Percentiles rank a stretch among this genome's conserved stretches.
These are phyloP conservation scores for Suhomyces prunicola DNA, from an alignment of 805 yeast genomes.

Conservation along the genomic window DNA sequence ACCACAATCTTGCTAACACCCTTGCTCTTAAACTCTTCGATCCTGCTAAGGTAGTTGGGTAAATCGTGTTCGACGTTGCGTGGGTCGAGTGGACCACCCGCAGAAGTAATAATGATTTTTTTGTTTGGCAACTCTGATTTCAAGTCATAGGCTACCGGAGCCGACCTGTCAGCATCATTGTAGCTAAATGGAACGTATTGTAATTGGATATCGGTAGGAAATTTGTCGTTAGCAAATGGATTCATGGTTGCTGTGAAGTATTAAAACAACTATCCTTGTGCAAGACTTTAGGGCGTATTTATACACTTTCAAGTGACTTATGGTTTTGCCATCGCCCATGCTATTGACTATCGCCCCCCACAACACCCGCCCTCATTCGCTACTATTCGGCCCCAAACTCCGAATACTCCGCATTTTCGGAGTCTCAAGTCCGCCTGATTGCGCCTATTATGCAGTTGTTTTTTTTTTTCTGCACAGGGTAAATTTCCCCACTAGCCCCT, in stretches of 20 bases:
- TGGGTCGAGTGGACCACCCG: constrained; percentile 10
- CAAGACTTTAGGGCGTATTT: neutral
- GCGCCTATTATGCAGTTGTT: neutral
- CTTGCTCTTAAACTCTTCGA: constrained; percentile 12
- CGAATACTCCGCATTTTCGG: neutral
- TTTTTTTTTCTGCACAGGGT: neutral
- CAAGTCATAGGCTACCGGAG: constrained; percentile 37
- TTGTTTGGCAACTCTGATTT: constrained; percentile 18
- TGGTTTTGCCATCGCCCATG: neutral
- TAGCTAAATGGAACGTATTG: constrained; percentile 30
- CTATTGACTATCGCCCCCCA: neutral
- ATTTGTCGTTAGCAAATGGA: constrained; percentile 16
- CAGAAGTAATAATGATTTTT: constrained; percentile 10
- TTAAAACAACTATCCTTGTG: neutral
- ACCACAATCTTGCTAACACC: constrained; percentile 12
- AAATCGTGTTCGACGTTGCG: constrained; percentile 9
- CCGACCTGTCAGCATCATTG: constrained; percentile 35
- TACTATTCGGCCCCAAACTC: neutral
- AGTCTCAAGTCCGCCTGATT: neutral
- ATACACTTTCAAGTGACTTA: neutral
- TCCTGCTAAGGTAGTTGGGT: constrained; percentile 10
- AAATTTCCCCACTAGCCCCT: neutral
- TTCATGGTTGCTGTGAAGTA: neutral
- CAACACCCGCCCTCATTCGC: neutral
- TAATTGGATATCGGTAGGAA: constrained; percentile 26